Conservation (phyloP, 768 basidiomycete species). For the Russula griseocarnosa region DNA sequence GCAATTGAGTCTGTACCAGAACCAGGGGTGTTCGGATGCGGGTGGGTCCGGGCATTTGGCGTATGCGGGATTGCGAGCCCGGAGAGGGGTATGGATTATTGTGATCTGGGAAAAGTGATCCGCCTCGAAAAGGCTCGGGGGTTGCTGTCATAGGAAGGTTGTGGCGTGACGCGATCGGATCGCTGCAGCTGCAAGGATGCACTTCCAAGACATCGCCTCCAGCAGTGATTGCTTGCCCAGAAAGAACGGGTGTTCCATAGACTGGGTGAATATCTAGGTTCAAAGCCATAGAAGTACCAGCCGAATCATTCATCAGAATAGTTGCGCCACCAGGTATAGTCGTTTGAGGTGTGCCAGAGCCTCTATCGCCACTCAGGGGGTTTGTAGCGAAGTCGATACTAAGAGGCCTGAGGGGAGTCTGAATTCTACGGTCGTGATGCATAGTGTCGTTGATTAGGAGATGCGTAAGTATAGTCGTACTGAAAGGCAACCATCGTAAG, state of each 20-base stretch:
- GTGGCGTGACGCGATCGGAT: conserved; percentile 8
- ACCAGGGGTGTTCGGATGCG: conserved; percentile 15
- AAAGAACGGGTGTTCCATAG: conserved; percentile 20
- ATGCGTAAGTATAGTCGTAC: conserved; percentile 3
- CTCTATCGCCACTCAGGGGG: not conserved
- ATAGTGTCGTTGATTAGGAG: conserved; percentile 2
- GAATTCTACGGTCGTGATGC: conserved; percentile 2
- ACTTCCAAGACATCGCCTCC: conserved; percentile 16
- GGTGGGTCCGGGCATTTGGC: not conserved
- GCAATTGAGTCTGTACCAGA: conserved; percentile 8
- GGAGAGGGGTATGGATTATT: not conserved
- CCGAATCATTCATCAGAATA: conserved; percentile 10
- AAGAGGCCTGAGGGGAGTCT: not conserved
- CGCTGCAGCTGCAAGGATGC: conserved; percentile 15
- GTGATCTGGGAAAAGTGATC: not conserved
- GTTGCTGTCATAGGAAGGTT: not conserved
- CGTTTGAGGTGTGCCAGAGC: not conserved
- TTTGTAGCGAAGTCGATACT: not conserved
- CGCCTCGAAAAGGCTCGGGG: not conserved
- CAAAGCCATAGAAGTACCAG: conserved; percentile 17
- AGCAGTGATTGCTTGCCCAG: conserved; percentile 13
- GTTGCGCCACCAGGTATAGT: conserved; percentile 16
- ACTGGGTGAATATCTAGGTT: conserved; percentile 18
- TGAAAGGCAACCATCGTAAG: not conserved
- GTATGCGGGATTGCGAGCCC: not conserved